These are phyloP conservation scores for Biancaea sappan DNA, from an alignment of 306 rosid species.

Conservation along the genomic window DNA sequence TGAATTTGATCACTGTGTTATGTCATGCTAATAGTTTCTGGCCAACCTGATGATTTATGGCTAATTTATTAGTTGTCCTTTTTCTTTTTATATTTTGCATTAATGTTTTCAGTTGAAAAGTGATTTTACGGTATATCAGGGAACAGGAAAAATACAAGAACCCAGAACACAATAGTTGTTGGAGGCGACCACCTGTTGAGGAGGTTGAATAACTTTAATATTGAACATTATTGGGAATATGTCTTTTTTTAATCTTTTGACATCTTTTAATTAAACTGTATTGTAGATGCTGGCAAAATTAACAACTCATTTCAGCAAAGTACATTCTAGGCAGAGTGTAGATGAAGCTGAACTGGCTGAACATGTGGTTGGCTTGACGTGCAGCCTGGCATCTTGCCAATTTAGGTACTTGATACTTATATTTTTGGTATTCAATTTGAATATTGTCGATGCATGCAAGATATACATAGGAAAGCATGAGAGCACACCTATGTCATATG, in stretches of 20 bases:
- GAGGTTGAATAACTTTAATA: slow-evolving; percentile 59
- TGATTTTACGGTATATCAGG: slow-evolving; percentile 45
- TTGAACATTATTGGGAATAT: slow-evolving; percentile 28
- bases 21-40: slow-evolving; percentile 8
- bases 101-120: slow-evolving; percentile 35
- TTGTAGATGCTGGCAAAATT: slow-evolving; percentile 77
- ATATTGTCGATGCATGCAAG: slow-evolving; percentile 2
- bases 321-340: slow-evolving; percentile 86
- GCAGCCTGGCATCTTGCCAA: slow-evolving; percentile 89
- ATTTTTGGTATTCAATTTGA: slow-evolving; percentile 23
- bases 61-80: background rate
- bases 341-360: slow-evolving; percentile 98
- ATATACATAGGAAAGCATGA: slow-evolving; percentile 5
- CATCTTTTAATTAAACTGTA: slow-evolving; percentile 16
- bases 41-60: slow-evolving; percentile 24
- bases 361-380: slow-evolving; percentile 89
- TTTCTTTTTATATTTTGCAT: slow-evolving; percentile 2
- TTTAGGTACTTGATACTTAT: slow-evolving; percentile 63
- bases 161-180: slow-evolving; percentile 53
- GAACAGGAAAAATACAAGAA: slow-evolving; percentile 87
- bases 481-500: background rate
- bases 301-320: slow-evolving; percentile 67
- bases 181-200: slow-evolving; percentile 90
- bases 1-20: background rate
- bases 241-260: slow-evolving; percentile 20